Percentiles rank a stretch among this genome's conserved stretches.
phyloP scores from a whole-genome alignment of 2,329 filamentous ascomycete genomes.

The Neofusicoccum kwambonambiense region DNA sequence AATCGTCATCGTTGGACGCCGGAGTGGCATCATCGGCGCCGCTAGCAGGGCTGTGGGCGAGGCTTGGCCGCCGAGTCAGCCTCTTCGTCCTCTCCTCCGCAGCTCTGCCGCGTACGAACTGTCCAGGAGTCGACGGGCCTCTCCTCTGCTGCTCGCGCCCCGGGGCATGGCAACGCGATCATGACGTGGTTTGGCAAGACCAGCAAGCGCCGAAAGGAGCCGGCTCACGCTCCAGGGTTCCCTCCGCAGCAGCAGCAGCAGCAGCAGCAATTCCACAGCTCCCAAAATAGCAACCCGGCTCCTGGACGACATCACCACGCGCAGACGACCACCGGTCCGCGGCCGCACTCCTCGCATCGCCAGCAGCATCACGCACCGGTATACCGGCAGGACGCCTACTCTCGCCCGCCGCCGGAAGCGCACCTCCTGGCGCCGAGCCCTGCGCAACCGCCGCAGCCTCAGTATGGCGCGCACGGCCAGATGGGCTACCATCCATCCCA shows the following conservation, averaged over 20 bases:
- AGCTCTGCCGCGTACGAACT: background rate
- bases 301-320: constrained; percentile 2
- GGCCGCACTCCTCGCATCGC: background rate
- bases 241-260: constrained; percentile 1
- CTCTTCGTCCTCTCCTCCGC: background rate
- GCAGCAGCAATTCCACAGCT: background rate
- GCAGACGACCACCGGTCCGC: background rate
- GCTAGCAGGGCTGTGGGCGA: constrained; percentile 13
- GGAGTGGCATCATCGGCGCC: constrained; percentile 8
- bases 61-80: constrained; percentile 14
- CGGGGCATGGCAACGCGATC: constrained; percentile 1
- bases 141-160: background rate
- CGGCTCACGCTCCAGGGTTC: constrained; percentile 6
- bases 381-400: background rate
- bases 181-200: constrained; percentile 8
- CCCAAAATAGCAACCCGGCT: constrained; percentile 10
- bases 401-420: background rate
- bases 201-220: constrained; percentile 14
- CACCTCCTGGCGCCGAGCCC: background rate
- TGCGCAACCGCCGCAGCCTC: background rate
- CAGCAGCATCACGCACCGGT: background rate
- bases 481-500: background rate
- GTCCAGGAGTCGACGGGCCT: background rate
- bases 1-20: constrained; percentile 9
- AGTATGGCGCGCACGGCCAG: background rate